phyloP scores from a whole-genome alignment of 345 rosid genomes.

The Noccaea caerulescens region DNA sequence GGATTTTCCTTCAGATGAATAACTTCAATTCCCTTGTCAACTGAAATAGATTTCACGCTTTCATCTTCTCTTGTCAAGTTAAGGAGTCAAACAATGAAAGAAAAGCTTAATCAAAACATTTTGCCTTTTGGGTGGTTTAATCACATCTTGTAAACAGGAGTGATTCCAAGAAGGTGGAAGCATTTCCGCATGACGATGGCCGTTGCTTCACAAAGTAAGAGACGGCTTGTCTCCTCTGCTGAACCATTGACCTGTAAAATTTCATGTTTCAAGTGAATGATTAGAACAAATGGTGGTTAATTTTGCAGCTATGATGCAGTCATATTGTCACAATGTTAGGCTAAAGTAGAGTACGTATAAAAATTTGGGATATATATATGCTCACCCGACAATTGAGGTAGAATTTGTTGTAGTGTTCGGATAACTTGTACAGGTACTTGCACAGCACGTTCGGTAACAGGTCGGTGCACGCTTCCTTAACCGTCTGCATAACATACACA shows the following conservation, averaged over 20 bases:
- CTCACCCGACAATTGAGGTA: constrained; percentile 48
- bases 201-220: constrained; percentile 76
- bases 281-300: background rate
- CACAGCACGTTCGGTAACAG: constrained; percentile 71
- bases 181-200: constrained; percentile 66
- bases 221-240: constrained; percentile 69
- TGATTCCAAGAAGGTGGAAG: constrained; percentile 59
- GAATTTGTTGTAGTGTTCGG: constrained; percentile 70
- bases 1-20: too few relatives aligned
- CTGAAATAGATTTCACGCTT: too few relatives aligned
- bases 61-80: too few relatives aligned
- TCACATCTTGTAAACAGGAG: constrained; percentile 76
- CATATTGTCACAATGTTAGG: background rate
- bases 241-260: constrained; percentile 69
- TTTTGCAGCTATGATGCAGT: constrained; percentile 1
- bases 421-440: constrained; percentile 72
- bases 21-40: too few relatives aligned
- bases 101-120: too few relatives aligned
- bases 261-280: constrained; percentile 1
- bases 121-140: too few relatives aligned
- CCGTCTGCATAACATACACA: constrained; percentile 51
- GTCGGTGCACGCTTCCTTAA: constrained; percentile 72
- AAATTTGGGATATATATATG: background rate
- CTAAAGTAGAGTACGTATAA: background rate
- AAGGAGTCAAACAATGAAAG: too few relatives aligned